Percentiles rank a stretch among this genome's conserved stretches.
Conservation (phyloP, 108 stramenopile species). For the Cylindrotheca fusiformis region DNA sequence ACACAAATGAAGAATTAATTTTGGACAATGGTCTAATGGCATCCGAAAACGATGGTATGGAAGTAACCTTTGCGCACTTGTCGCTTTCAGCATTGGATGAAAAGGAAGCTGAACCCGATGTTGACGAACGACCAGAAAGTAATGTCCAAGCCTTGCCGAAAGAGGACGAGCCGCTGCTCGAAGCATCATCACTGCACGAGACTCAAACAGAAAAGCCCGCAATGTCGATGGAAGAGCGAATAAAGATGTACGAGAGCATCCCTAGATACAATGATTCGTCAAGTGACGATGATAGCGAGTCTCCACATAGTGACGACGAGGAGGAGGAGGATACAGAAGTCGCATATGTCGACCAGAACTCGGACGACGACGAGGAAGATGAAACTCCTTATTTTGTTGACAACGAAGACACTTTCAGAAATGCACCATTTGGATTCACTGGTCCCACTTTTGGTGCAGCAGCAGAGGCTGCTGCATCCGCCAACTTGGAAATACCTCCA, state of each 20-base stretch:
- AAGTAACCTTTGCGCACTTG: not conserved
- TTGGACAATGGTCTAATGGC: not conserved
- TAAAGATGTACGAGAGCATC: slow-evolving; percentile 14
- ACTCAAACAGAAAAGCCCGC: not conserved
- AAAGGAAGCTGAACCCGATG: slow-evolving; percentile 6
- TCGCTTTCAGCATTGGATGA: not conserved
- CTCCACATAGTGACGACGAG: slow-evolving; percentile 8
- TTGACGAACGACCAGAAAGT: not conserved
- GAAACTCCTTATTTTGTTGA: not conserved
- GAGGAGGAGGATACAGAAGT: slow-evolving; percentile 6
- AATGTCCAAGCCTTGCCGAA: not conserved
- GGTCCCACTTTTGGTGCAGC: not conserved
- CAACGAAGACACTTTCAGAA: slow-evolving; percentile 1
- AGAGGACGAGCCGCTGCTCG: slow-evolving; percentile 21
- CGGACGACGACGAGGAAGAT: slow-evolving; percentile 16
- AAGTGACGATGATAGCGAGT: slow-evolving; percentile 6
- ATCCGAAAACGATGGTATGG: not conserved
- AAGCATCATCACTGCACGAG: slow-evolving; percentile 1
- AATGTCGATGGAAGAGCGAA: slow-evolving; percentile 20
- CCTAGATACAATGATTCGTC: slow-evolving; percentile 32
- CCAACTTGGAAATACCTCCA: not conserved
- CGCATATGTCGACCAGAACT: not conserved
- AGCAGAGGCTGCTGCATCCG: not conserved
- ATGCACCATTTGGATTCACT: slow-evolving; percentile 15
- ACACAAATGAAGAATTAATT: not conserved